Evolutionary conservation across 176 grass and related monocot species (phyloP).

Genomic region (Ananas comosus): DNA sequence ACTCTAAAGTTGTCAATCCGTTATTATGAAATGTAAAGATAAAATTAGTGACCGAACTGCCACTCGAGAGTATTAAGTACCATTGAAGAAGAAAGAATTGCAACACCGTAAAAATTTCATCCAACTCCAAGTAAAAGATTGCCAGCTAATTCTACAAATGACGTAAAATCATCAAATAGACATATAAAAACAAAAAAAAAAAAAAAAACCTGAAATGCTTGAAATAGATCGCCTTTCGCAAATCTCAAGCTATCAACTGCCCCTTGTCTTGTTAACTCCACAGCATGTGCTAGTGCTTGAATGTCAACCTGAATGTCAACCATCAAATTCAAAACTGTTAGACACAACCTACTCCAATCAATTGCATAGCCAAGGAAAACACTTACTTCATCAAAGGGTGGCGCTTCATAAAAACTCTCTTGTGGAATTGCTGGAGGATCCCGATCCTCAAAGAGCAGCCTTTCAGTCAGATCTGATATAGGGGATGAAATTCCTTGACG

Average conservation of each 20-base stretch:
- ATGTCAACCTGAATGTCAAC: conserved; percentile 71
- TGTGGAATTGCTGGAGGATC: conserved; percentile 69
- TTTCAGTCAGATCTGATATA: conserved; percentile 80
- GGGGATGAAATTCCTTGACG: conserved; percentile 81
- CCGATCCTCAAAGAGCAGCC: conserved; percentile 78
- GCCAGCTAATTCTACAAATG: neutral
- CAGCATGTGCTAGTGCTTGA: conserved; percentile 94
- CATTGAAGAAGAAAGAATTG: too few species aligned
- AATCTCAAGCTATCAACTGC: conserved; percentile 95
- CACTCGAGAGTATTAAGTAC: too few species aligned
- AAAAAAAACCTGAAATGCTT: conserved; percentile 79
- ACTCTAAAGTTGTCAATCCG: too few species aligned
- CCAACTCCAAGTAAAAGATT: neutral
- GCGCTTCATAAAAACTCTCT: conserved; percentile 65
- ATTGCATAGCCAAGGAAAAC: conserved; percentile 13
- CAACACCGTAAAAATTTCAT: neutral
- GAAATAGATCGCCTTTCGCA: conserved; percentile 89
- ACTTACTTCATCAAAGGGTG: conserved; percentile 90
- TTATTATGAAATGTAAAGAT: too few species aligned
- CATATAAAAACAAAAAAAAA: conserved; percentile 7
- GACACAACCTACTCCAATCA: conserved; percentile 9
- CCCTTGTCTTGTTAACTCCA: conserved; percentile 94
- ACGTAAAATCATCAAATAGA: conserved; percentile 4
- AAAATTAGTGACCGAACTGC: too few species aligned
- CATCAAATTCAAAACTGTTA: conserved; percentile 26